phyloP scores from a whole-genome alignment of 2,329 filamentous ascomycete genomes.

The Biscogniauxia sp. region DNA sequence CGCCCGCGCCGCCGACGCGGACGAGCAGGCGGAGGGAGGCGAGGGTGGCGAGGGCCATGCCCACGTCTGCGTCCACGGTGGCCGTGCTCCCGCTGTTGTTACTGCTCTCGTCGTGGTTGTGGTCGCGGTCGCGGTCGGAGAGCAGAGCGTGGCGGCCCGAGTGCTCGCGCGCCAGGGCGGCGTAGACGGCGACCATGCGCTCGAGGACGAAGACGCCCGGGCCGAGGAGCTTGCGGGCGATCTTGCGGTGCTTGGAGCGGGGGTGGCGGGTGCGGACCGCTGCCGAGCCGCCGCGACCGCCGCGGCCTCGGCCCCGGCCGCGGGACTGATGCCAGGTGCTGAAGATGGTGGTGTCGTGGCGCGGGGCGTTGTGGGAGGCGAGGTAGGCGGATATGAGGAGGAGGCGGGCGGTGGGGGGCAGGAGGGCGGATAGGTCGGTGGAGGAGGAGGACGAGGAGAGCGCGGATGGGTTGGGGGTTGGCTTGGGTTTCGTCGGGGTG shows the following conservation, averaged over 20 bases:
- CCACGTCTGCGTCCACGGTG: constrained; percentile 52
- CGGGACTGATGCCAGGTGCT: constrained; percentile 63
- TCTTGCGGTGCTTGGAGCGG: constrained; percentile 61
- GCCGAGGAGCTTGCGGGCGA: constrained; percentile 73
- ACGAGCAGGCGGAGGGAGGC: constrained; percentile 68
- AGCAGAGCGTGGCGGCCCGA: no score
- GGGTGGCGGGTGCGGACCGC: constrained; percentile 21
- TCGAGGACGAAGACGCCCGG: constrained; percentile 76
- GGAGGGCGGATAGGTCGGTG: constrained; percentile 51
- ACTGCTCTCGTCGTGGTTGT: constrained; percentile 39
- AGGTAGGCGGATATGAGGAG: constrained; percentile 77
- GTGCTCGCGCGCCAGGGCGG: constrained; percentile 58
- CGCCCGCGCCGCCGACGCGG: constrained; percentile 45
- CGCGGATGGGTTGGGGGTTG: background rate
- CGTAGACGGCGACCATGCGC: constrained; percentile 74
- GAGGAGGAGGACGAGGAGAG: constrained; percentile 14
- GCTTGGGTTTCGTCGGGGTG: constrained; percentile 12
- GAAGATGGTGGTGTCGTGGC: constrained; percentile 73
- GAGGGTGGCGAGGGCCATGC: constrained; percentile 68
- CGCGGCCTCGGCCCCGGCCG: no score
- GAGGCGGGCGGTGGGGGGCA: constrained; percentile 72
- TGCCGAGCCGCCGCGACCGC: constrained; percentile 47
- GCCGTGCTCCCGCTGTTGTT: constrained; percentile 15
- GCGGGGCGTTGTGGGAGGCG: constrained; percentile 73
- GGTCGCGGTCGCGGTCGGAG: constrained; percentile 35